Evolutionary conservation across 768 basidiomycete genomes (phyloP), one percentile per base, ranked within the genome.

Genomic region (Exsudoporus frostii): DNA sequence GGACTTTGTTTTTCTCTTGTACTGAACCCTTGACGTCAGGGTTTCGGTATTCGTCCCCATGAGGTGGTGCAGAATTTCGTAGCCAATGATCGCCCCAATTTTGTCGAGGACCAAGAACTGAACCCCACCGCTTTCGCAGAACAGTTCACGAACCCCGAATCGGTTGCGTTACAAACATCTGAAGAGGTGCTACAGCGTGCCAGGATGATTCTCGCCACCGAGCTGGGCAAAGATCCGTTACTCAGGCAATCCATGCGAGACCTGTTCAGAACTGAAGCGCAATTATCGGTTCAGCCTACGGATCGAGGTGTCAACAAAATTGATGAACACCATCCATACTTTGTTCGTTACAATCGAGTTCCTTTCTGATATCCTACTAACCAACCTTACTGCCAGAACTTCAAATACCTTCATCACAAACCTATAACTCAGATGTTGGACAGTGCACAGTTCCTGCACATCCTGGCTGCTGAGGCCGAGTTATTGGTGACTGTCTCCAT

Each of bases 331-430:
- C 83, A 88, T 69, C 79, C 78, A 4, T 88, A 85, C 66, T 89
- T 78, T 56, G 88, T 89, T 66, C 51, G 88, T 76, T 27, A 15
- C 40, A 27, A 13, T 27, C 13, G 43, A 24, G 44, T 48, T 13
- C 1, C 43, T 38, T 25, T 49, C 36, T 46, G 24, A 10, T 25
- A 27, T 40, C 25, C 6, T 39, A 19, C 53, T 58, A 32, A 67
- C 36, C 25, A 37, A 44, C 19, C 6, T 39, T 43, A 34, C 32
- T 43, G 38, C 38, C 33, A 99, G 96, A 86, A 83, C 62, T 98
- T 98, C 81, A 98, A 98, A 77, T 98, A 98, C 72, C 79, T 98
- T 27, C 74, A 79, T 25, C 79, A 87, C 55, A 98, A 97, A 64
- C 84, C 82, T 24, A 79, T 92, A 29, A 66, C 68, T 27, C 79